Evolutionary conservation across 176 grass and related monocot species (phyloP).

Genomic region (Lolium perenne): DNA sequence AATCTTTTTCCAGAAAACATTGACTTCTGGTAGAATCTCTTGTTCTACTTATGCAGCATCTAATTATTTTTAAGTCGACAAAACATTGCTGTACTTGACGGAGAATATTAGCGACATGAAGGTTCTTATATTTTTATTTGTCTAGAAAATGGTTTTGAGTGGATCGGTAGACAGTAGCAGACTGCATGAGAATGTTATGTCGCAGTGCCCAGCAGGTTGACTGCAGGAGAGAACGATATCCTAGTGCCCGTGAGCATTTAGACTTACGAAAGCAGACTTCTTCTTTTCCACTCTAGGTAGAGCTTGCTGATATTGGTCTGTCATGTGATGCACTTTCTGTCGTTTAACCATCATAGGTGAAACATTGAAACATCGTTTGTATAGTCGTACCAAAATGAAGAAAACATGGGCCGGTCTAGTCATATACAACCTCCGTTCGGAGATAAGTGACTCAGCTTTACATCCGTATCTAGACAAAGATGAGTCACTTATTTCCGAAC

Average conservation of each 20-base stretch:
- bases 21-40: neutral
- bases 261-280: neutral
- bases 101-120: neutral
- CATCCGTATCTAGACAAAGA: too few species aligned
- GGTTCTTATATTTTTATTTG: neutral
- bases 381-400: neutral
- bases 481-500: too few species aligned
- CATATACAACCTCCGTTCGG: neutral
- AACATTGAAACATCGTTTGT: neutral
- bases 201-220: neutral
- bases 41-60: neutral
- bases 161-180: neutral
- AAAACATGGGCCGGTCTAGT: neutral
- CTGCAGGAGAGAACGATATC: neutral
- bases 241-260: neutral
- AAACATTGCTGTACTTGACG: neutral
- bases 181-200: neutral
- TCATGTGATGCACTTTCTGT: neutral
- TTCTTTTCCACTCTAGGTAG: neutral
- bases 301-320: conserved; percentile 13
- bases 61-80: neutral
- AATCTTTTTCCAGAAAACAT: neutral
- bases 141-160: neutral
- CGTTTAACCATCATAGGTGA: neutral
- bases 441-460: too few species aligned